Evolutionary conservation across 257 asterid species (phyloP), one percentile per base, ranked within the genome.

Genomic region (Solanum piurae): DNA sequence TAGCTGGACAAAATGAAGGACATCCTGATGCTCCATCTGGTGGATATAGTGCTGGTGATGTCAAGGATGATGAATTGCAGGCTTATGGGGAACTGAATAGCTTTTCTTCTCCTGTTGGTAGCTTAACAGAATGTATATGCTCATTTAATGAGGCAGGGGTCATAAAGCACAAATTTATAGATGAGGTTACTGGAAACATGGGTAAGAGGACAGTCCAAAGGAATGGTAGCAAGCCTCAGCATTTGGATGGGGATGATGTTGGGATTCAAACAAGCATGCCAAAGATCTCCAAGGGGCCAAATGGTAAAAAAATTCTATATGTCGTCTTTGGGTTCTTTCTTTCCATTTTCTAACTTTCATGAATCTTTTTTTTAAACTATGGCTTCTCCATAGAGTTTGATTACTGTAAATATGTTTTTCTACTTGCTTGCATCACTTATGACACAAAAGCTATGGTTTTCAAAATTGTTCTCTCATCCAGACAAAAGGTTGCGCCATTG

Each of bases 21-120:
- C 88, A 83, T 86, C 91, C 88, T 86, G 91, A 86, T 71, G 87
- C 89, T 44, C 89, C 91, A 66, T 82, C 89, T 79, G 86, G 86
- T 83, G 92, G 92, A 80, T 82, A 88, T 68, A 91, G 83, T 75
- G 68, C 86, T 88, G 91, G 87, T 86, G 88, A 87, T 86, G 91
- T 88, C 83, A 87, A 89, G 89, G 86, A 89, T 42, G 93, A 91
- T 49, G 93, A 91, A 37, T 85, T 88, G 88, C 93, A 88, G 40
- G 83, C 87, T 87, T 89, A 80, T 80, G 89, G 88, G 44, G 98
- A 94, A 86, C 92, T 90, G 88, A 90, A 90, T 88, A 75, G 27
- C 37, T 85, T 87, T 85, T 84, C 92, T 86, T 91, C 96, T 90
- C 95, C 96, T 86, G 91, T 96, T 90, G 96, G 93, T 88, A 91